phyloP scores from a whole-genome alignment of 2,329 filamentous ascomycete species.

The Zasmidium cellare region DNA sequence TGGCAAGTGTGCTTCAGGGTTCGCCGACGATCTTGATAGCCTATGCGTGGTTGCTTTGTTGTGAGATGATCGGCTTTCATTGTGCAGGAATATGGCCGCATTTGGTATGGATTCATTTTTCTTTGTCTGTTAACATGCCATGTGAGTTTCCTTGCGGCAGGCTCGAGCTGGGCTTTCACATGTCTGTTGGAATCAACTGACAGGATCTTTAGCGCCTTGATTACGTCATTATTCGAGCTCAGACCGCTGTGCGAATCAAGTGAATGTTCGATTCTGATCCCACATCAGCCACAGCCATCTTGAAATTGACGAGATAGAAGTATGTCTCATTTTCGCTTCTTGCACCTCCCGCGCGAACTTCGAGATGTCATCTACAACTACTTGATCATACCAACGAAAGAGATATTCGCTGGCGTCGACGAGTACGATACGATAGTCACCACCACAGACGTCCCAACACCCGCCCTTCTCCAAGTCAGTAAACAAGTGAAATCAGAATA shows the following conservation, averaged over 20 bases:
- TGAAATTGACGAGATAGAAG: too few relatives aligned
- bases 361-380: neutral
- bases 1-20: too few relatives aligned
- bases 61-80: too few relatives aligned
- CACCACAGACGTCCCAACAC: neutral
- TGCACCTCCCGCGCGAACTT: constrained; percentile 1
- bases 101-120: too few relatives aligned
- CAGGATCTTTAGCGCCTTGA: too few relatives aligned
- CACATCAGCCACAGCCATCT: neutral
- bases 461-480: neutral
- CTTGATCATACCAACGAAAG: neutral
- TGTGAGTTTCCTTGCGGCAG: neutral
- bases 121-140: too few relatives aligned
- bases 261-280: neutral
- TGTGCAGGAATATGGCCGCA: too few relatives aligned
- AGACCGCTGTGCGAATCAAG: neutral
- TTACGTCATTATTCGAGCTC: too few relatives aligned
- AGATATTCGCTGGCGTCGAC: neutral
- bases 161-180: neutral
- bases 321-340: neutral
- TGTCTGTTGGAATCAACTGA: neutral
- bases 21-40: too few relatives aligned
- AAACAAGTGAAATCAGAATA: neutral
- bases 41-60: too few relatives aligned
- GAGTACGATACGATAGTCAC: neutral